These are phyloP conservation scores for Mycena rosella DNA, from an alignment of 768 basidiomycete genomes.

Conservation along the genomic window DNA sequence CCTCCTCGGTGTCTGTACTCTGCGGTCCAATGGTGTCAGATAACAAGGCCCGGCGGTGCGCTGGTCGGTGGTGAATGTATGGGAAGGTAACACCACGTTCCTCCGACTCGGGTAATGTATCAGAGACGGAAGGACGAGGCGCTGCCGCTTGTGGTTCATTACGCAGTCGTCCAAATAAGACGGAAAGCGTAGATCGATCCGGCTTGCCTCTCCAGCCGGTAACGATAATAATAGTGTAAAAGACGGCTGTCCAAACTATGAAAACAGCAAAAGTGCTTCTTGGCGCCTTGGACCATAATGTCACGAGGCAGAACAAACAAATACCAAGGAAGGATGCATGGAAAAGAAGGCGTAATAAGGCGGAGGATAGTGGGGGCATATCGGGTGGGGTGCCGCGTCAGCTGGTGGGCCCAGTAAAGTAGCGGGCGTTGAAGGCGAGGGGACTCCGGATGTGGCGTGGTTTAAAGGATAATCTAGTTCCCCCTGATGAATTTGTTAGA, in stretches of 20 bases:
- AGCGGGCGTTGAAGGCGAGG: conserved; percentile 64
- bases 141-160: conserved; percentile 40
- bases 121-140: conserved; percentile 55
- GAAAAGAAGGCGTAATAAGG: conserved; percentile 63
- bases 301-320: conserved; percentile 66
- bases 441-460: conserved; percentile 65
- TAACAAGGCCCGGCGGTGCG: conserved; percentile 60
- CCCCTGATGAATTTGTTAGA: conserved; percentile 57
- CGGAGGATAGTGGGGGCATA: conserved; percentile 47
- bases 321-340: conserved; percentile 72
- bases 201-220: conserved; percentile 73
- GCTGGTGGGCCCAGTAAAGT: conserved; percentile 38
- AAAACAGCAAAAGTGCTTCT: conserved; percentile 72
- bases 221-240: conserved; percentile 66
- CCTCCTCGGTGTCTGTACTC: conserved; percentile 67
- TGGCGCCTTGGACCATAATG: conserved; percentile 70
- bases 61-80: conserved; percentile 79
- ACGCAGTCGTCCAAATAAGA: conserved; percentile 60
- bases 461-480: conserved; percentile 80
- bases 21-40: conserved; percentile 56
- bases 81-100: conserved; percentile 50
- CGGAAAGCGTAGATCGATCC: conserved; percentile 67
- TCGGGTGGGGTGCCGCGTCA: conserved; percentile 12
- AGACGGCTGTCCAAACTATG: conserved; percentile 69
- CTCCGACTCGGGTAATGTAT: conserved; percentile 53